phyloP scores from a whole-genome alignment of 257 asterid species.

The Primulina huaijiensis region DNA sequence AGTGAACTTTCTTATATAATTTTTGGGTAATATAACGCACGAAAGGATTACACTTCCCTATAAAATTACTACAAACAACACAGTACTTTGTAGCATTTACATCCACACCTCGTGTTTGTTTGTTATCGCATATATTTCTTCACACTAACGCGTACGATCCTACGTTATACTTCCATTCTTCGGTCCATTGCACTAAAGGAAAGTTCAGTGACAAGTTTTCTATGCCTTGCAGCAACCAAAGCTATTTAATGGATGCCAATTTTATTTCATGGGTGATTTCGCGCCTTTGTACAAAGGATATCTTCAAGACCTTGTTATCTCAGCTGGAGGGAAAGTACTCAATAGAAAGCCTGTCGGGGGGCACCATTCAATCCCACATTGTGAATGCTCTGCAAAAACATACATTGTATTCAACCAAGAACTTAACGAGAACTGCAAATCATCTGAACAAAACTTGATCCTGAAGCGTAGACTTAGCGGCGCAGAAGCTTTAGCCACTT shows the following conservation, averaged over 20 bases:
- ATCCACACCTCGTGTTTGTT: neutral
- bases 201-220: conserved; percentile 7
- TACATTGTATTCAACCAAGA: conserved; percentile 59
- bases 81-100: no score
- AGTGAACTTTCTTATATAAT: neutral
- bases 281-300: conserved; percentile 63
- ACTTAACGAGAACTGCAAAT: conserved; percentile 45
- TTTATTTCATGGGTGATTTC: conserved; percentile 71
- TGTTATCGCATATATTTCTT: neutral
- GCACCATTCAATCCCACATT: conserved; percentile 28
- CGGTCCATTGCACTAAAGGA: neutral
- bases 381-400: conserved; percentile 30
- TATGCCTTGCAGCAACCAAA: conserved; percentile 66
- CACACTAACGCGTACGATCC: neutral
- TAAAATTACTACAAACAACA: neutral
- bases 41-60: neutral
- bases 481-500: conserved; percentile 64
- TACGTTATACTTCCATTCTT: neutral
- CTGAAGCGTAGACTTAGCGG: conserved; percentile 35
- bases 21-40: neutral
- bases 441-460: conserved; percentile 30
- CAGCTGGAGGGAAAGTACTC: conserved; percentile 83
- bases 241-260: conserved; percentile 61
- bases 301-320: conserved; percentile 72
- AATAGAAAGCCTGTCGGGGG: conserved; percentile 66